Evolutionary conservation across 2,329 filamentous ascomycete species (phyloP).

Genomic region (Venturia asperata): DNA sequence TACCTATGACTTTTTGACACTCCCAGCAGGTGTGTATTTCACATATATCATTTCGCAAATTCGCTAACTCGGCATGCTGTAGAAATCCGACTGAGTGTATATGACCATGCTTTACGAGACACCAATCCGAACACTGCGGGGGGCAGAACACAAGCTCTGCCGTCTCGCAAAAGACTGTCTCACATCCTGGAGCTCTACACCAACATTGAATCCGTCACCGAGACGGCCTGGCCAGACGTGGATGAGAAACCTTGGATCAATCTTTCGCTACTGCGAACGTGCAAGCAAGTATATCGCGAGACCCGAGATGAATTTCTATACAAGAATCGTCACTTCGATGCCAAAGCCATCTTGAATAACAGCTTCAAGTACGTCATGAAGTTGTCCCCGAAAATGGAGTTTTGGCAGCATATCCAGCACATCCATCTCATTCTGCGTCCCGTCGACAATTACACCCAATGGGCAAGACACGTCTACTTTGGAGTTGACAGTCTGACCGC

Average conservation of each 20-base stretch:
- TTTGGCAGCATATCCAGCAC: slow-evolving; percentile 17
- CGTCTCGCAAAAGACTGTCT: neutral
- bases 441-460: neutral
- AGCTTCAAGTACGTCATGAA: neutral
- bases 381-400: neutral
- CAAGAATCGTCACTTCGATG: slow-evolving; percentile 7
- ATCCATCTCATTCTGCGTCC: slow-evolving; percentile 9
- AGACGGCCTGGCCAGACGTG: neutral
- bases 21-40: neutral
- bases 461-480: neutral
- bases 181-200: neutral
- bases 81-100: slow-evolving; percentile 7
- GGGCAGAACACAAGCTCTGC: neutral
- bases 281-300: slow-evolving; percentile 17
- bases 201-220: neutral
- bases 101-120: neutral
- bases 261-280: neutral
- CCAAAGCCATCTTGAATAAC: neutral
- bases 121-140: neutral
- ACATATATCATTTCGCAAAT: neutral
- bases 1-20: neutral
- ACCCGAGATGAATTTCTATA: slow-evolving; percentile 14
- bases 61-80: neutral
- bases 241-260: slow-evolving; percentile 12
- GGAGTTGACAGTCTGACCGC: slow-evolving; percentile 8